Evolutionary conservation across 768 basidiomycete genomes (phyloP).

Genomic region (Boletus patriciae): DNA sequence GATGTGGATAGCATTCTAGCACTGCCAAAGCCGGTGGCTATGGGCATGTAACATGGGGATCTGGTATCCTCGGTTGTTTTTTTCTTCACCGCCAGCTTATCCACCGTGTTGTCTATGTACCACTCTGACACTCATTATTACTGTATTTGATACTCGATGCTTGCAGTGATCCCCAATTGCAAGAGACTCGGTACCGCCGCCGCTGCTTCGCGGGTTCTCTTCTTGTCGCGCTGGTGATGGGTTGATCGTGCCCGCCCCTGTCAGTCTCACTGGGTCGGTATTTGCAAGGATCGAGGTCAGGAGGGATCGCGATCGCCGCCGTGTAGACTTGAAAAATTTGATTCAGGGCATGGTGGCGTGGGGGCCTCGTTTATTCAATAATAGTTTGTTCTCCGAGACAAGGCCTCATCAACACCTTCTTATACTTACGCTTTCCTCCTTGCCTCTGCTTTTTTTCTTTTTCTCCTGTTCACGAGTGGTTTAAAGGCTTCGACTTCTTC

Average conservation of each 20-base stretch:
- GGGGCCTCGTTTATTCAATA: conserved; percentile 25
- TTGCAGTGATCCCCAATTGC: background rate
- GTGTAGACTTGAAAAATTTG: conserved; percentile 3
- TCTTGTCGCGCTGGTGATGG: background rate
- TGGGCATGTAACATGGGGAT: conserved; percentile 11
- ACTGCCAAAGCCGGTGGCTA: conserved; percentile 46
- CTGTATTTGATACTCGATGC: conserved; percentile 1
- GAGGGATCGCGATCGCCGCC: conserved; percentile 11
- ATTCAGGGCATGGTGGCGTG: conserved; percentile 35
- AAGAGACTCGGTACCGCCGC: conserved; percentile 1
- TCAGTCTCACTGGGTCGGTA: background rate
- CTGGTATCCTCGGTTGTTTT: background rate
- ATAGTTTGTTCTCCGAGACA: conserved; percentile 14
- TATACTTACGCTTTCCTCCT: conserved; percentile 28
- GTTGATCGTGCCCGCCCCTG: background rate
- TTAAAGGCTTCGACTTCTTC: conserved; percentile 17
- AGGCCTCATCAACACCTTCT: conserved; percentile 14
- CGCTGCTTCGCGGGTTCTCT: conserved; percentile 2
- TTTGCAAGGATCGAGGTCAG: conserved; percentile 13
- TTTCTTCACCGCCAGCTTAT: background rate
- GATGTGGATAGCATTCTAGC: conserved; percentile 50
- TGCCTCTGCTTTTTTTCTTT: conserved; percentile 29
- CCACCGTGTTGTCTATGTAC: background rate
- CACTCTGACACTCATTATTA: background rate
- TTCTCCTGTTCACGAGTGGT: conserved; percentile 36